Evolutionary conservation across 441 rosid species (phyloP).

Genomic region (Gossypium davidsonii): DNA sequence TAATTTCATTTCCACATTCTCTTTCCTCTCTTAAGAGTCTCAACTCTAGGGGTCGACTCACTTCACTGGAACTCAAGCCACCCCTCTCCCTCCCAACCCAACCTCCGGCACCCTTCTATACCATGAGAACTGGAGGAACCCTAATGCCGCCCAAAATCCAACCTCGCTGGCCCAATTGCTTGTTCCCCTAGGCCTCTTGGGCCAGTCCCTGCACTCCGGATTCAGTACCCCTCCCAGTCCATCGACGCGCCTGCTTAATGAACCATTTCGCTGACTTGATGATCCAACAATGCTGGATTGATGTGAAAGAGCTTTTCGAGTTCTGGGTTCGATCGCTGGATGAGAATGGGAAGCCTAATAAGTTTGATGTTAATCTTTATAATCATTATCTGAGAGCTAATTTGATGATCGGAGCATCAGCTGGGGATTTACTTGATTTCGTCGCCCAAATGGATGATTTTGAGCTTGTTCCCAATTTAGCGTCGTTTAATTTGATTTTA

Average conservation of each 20-base stretch:
- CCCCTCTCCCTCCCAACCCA: constrained; percentile 80
- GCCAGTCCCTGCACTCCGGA: constrained; percentile 25
- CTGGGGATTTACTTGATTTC: constrained; percentile 54
- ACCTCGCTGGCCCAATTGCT: constrained; percentile 30
- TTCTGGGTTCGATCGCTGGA: constrained; percentile 72
- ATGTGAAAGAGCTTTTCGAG: constrained; percentile 70
- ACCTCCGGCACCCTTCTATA: constrained; percentile 78
- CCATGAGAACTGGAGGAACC: constrained; percentile 70
- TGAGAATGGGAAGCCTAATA: constrained; percentile 49
- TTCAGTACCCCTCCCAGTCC: constrained; percentile 39
- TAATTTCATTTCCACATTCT: constrained; percentile 49
- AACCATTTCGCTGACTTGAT: constrained; percentile 65
- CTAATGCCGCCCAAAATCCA: constrained; percentile 34
- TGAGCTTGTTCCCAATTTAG: constrained; percentile 51
- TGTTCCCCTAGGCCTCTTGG: constrained; percentile 31
- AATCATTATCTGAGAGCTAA: constrained; percentile 83
- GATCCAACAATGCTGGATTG: constrained; percentile 67
- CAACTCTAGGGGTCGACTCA: constrained; percentile 42
- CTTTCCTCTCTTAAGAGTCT: constrained; percentile 58
- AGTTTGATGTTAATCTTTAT: constrained; percentile 60
- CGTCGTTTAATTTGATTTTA: constrained; percentile 64
- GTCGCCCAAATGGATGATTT: constrained; percentile 59
- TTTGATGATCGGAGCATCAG: constrained; percentile 53
- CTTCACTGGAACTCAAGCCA: constrained; percentile 10
- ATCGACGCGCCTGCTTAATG: constrained; percentile 42